Conservation (phyloP, 2,329 filamentous ascomycete genomes). For the Xylaria polymorpha region DNA sequence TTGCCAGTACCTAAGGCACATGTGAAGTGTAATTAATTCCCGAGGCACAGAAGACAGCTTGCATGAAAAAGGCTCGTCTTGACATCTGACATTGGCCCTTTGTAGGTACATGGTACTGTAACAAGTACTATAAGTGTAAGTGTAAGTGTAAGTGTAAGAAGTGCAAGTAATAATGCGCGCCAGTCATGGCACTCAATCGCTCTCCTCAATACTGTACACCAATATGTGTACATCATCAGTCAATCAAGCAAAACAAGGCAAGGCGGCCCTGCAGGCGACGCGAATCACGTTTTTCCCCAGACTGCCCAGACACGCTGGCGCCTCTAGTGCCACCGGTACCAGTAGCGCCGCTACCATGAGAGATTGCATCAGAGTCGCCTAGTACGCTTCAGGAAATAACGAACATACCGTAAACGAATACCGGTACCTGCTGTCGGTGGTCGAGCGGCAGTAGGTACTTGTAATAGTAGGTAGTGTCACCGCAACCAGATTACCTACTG, state of each 20-base stretch:
- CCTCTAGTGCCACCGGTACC: slow-evolving; percentile 22
- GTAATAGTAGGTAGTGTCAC: slow-evolving; percentile 3
- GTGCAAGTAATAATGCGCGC: neutral
- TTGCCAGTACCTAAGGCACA: too few species aligned
- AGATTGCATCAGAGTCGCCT: slow-evolving; percentile 6
- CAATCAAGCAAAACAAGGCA: slow-evolving; percentile 27
- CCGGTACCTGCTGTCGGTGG: too few species aligned
- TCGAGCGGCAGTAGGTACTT: neutral
- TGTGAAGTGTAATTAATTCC: neutral
- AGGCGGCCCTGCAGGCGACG: slow-evolving; percentile 36
- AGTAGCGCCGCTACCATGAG: slow-evolving; percentile 3
- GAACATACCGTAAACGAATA: too few species aligned
- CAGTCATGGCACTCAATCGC: neutral
- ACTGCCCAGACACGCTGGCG: slow-evolving; percentile 33
- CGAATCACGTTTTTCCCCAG: slow-evolving; percentile 40
- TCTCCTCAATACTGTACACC: neutral
- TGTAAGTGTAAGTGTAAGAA: too few species aligned
- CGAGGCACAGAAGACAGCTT: slow-evolving; percentile 11
- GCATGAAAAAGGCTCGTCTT: slow-evolving; percentile 1
- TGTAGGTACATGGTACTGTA: neutral
- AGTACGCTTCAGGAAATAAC: slow-evolving; percentile 12
- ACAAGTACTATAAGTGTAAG: too few species aligned
- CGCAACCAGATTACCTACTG: slow-evolving; percentile 15
- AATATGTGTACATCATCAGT: neutral
- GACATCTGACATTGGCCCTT: neutral